Evolutionary conservation across 2,329 filamentous ascomycete genomes (phyloP).

Genomic region (Cladophialophora chaetospira): DNA sequence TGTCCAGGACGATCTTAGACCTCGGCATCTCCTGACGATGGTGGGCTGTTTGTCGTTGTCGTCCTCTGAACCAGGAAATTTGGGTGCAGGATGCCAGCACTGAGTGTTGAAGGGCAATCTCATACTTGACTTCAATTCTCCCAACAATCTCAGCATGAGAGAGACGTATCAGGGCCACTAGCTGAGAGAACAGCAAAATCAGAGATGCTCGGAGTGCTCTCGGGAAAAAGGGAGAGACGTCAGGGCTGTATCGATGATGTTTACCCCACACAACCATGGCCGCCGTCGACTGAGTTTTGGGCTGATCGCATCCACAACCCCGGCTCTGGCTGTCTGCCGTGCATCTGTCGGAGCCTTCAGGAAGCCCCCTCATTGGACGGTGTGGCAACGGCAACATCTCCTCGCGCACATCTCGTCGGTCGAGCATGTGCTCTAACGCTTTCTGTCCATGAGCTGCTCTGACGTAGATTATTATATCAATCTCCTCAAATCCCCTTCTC

Average conservation of each 20-base stretch:
- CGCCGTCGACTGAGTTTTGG: slow-evolving; percentile 10
- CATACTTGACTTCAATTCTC: neutral
- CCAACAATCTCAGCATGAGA: neutral
- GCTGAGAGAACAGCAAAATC: neutral
- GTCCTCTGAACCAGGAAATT: neutral
- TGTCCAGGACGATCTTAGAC: neutral
- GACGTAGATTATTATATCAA: slow-evolving; percentile 28
- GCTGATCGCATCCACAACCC: slow-evolving; percentile 12
- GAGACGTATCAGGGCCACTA: neutral
- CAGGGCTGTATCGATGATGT: neutral
- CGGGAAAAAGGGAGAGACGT: slow-evolving; percentile 9
- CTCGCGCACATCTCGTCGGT: slow-evolving; percentile 14
- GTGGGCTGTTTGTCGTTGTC: neutral
- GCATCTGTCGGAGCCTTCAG: slow-evolving; percentile 1
- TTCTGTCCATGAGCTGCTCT: slow-evolving; percentile 21
- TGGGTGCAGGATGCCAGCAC: neutral
- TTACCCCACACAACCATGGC: slow-evolving; percentile 7
- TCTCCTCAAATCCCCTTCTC: slow-evolving; percentile 12
- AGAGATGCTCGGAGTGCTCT: neutral
- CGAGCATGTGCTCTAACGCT: slow-evolving; percentile 9
- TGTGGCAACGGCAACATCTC: slow-evolving; percentile 13
- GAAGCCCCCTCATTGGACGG: neutral
- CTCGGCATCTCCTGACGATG: neutral
- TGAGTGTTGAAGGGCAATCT: neutral
- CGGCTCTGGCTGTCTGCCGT: slow-evolving; percentile 4